phyloP scores from a whole-genome alignment of 2,329 filamentous ascomycete species.

The Colletotrichum filicis region DNA sequence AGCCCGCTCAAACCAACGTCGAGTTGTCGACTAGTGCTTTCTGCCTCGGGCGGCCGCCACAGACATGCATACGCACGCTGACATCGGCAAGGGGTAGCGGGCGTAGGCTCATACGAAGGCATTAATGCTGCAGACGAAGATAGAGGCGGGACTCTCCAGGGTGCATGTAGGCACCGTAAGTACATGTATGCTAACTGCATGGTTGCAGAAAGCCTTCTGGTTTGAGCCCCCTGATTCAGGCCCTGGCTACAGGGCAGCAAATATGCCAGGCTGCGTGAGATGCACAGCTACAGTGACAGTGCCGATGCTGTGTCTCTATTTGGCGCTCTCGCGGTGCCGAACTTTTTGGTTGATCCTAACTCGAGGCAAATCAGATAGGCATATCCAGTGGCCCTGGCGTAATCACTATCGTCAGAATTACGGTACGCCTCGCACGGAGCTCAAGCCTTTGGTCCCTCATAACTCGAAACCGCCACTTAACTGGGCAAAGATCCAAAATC shows the following conservation, averaged over 20 bases:
- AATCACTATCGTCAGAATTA: conserved; percentile 16
- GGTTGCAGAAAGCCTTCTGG: background rate
- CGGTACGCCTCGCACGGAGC: background rate
- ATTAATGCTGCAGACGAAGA: background rate
- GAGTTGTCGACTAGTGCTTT: background rate
- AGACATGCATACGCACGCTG: conserved; percentile 12
- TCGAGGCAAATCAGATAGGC: background rate
- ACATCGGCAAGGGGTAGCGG: background rate
- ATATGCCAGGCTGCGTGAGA: background rate
- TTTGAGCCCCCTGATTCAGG: background rate
- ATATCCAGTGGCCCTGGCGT: background rate
- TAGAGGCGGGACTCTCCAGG: background rate
- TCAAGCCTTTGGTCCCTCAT: background rate
- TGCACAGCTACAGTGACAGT: background rate
- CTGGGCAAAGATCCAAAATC: background rate
- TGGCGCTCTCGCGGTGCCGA: background rate
- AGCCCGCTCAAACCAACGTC: background rate
- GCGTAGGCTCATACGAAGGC: background rate
- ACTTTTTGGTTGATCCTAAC: background rate
- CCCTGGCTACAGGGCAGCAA: background rate
- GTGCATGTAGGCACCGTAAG: too few species aligned
- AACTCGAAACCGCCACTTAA: background rate
- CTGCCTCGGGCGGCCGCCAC: conserved; percentile 11
- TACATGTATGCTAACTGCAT: background rate
- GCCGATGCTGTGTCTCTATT: background rate